Evolutionary conservation across 805 yeast genomes (phyloP), one percentile per base, ranked within the genome.

Genomic region (Peterozyma xylosa): DNA sequence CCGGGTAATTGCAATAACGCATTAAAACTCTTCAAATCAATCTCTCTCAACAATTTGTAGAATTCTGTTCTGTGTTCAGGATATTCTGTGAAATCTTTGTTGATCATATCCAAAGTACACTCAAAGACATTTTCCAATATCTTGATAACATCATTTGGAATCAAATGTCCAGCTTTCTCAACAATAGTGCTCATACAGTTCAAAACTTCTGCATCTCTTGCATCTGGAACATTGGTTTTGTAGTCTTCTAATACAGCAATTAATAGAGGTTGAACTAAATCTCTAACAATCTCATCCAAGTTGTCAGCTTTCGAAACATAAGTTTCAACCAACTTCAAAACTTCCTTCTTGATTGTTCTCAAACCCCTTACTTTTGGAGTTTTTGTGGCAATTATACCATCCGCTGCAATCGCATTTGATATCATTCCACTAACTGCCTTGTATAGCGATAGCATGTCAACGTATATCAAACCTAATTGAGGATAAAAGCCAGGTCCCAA

Each of bases 1-100:
- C 95, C 91, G 9, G 97, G 95, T 50, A 93, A 74, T 62, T 88
- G 86, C 48, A 88, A 71, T 52, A 93, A 73, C 1, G 97, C 96
- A 46, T 78, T 75, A 73, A 93, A 93, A 14, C 93, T 82, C 58
- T 85, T 83, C 53, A 80, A 64, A 63, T 93, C 84, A 57, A 93
- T 91, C 47, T 86, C 95, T 54, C 90, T 82, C 59, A 93, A 73
- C 43, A 93, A 72, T 66, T 84, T 86, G 70, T 91, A 93, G 63
- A 93, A 93, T 60, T 90, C 98, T 45, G 91, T 95, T 58, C 99
- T 80, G 67, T 91, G 97, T 62, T 93, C 99, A 11, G 98, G 99
- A 63, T 87, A 93, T 64, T 93, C 97, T 2, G 96, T 81, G 60
- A 93, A 88, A 63, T 93, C 97, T 57, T 86, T 86, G 60, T 86